A percentile compares a stretch with the other conserved stretches of the same genome.
Evolutionary conservation across 2,329 filamentous ascomycete species (phyloP).

Genomic region (Alternaria novae-zelandiae): DNA sequence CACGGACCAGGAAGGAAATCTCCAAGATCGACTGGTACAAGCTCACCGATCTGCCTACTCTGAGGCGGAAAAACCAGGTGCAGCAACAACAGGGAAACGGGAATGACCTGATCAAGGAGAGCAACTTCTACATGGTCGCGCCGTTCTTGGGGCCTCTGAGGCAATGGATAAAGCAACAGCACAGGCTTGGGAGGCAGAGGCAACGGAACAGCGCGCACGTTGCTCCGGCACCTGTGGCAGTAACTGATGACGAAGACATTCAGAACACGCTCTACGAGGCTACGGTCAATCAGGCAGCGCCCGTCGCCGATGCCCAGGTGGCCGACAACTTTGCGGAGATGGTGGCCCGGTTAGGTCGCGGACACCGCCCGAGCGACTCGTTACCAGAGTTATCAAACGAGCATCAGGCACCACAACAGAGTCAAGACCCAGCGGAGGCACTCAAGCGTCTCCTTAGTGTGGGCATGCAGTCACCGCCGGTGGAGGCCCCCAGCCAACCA

Average conservation of each 20-base stretch:
- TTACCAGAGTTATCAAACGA: constrained; percentile 40
- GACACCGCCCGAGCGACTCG: constrained; percentile 33
- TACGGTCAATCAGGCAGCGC: constrained; percentile 29
- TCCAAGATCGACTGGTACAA: constrained; percentile 97
- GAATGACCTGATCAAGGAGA: constrained; percentile 67
- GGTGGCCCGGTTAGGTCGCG: constrained; percentile 37
- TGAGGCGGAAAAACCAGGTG: constrained; percentile 70
- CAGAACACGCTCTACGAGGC: constrained; percentile 37
- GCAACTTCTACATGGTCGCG: constrained; percentile 98
- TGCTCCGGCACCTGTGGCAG: constrained; percentile 23
- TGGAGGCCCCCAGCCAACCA: constrained; percentile 39
- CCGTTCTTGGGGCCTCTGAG: constrained; percentile 86
- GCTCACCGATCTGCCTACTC: constrained; percentile 83
- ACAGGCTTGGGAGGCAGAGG: constrained; percentile 69
- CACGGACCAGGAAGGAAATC: constrained; percentile 94
- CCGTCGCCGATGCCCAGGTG: constrained; percentile 12
- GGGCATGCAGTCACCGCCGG: constrained; percentile 44
- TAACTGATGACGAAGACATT: constrained; percentile 41
- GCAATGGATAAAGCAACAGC: constrained; percentile 88
- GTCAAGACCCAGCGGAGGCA: constrained; percentile 56
- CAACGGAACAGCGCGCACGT: constrained; percentile 31
- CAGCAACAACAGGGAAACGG: constrained; percentile 60
- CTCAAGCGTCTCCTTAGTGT: constrained; percentile 60
- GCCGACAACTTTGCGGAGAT: constrained; percentile 40
- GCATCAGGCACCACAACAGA: constrained; percentile 21